Percentiles rank a stretch among this genome's conserved stretches.
Evolutionary conservation across 805 yeast species (phyloP).

Genomic region (Schwanniomyces yamadae): DNA sequence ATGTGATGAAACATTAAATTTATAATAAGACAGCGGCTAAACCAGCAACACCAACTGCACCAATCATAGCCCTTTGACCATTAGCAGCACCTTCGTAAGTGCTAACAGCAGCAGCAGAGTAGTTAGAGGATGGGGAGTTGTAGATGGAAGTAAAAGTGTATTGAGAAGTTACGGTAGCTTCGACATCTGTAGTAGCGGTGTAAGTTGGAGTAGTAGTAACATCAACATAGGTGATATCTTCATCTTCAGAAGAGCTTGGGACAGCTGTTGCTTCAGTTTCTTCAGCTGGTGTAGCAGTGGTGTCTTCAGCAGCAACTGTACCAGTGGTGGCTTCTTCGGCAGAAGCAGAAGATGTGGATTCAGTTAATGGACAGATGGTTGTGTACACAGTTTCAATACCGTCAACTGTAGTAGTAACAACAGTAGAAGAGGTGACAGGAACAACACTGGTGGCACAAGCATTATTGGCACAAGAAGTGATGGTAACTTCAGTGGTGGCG

Average conservation of each 20-base stretch:
- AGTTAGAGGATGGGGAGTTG: slow-evolving; percentile 15
- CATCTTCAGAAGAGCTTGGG: slow-evolving; percentile 20
- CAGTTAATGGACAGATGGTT: slow-evolving; percentile 36
- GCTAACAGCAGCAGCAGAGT: slow-evolving; percentile 19
- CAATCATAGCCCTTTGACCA: slow-evolving; percentile 25
- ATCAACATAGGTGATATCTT: slow-evolving; percentile 43
- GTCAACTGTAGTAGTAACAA: slow-evolving; percentile 32
- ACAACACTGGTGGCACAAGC: slow-evolving; percentile 19
- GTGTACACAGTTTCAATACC: slow-evolving; percentile 36
- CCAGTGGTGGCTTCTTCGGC: slow-evolving; percentile 11
- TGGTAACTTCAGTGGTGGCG: slow-evolving; percentile 33
- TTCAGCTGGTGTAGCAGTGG: slow-evolving; percentile 12
- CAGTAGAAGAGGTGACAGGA: slow-evolving; percentile 15
- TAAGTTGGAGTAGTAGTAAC: slow-evolving; percentile 51
- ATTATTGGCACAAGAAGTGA: slow-evolving; percentile 38
- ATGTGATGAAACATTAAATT: slow-evolving; percentile 7
- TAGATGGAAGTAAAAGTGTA: slow-evolving; percentile 37
- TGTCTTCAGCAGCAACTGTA: slow-evolving; percentile 7
- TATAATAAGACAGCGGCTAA: slow-evolving; percentile 40
- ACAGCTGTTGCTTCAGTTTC: slow-evolving; percentile 9
- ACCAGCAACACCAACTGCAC: slow-evolving; percentile 43
- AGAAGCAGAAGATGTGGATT: slow-evolving; percentile 9
- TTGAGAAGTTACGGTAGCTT: slow-evolving; percentile 40
- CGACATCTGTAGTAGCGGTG: slow-evolving; percentile 46
- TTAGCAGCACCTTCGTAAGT: slow-evolving; percentile 33